Percentiles rank a stretch among this genome's conserved stretches.
Evolutionary conservation across 2,329 filamentous ascomycete genomes (phyloP).

Genomic region (Trichoderma lentiforme): DNA sequence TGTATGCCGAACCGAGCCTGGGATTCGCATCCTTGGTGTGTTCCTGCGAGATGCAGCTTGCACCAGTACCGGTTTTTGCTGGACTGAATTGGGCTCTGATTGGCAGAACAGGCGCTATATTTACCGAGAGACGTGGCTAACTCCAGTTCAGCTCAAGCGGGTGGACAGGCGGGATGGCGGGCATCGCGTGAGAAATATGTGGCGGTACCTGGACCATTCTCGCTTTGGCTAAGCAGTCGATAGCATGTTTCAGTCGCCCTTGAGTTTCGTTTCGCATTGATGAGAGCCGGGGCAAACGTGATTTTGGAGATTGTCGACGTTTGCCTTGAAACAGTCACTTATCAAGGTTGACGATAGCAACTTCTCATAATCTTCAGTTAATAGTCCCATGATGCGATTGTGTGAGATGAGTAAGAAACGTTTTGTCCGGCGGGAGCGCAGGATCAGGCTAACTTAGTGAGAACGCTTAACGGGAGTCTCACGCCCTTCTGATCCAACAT

Average conservation of each 20-base stretch:
- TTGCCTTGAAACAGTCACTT: neutral
- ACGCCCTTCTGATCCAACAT: neutral
- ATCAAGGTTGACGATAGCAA: neutral
- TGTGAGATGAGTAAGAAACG: neutral
- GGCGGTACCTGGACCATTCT: conserved; percentile 1
- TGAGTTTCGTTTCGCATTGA: conserved; percentile 11
- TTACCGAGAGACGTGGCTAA: neutral
- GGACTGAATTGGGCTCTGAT: neutral
- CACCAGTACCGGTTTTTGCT: neutral
- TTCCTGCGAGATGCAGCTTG: neutral
- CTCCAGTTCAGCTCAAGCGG: neutral
- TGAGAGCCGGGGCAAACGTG: neutral
- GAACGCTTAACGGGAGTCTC: neutral
- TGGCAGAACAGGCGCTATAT: neutral
- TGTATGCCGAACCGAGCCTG: neutral
- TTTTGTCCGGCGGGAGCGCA: neutral
- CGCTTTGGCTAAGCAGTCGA: neutral
- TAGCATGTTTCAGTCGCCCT: neutral
- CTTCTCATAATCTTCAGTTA: neutral
- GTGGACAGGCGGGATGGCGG: neutral
- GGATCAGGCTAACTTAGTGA: neutral
- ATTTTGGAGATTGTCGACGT: neutral
- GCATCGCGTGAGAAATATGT: neutral
- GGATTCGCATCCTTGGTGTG: conserved; percentile 6
- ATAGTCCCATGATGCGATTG: neutral